Evolutionary conservation across 257 asterid species (phyloP), one percentile per base, ranked within the genome.

Genomic region (Lavandula angustifolia): DNA sequence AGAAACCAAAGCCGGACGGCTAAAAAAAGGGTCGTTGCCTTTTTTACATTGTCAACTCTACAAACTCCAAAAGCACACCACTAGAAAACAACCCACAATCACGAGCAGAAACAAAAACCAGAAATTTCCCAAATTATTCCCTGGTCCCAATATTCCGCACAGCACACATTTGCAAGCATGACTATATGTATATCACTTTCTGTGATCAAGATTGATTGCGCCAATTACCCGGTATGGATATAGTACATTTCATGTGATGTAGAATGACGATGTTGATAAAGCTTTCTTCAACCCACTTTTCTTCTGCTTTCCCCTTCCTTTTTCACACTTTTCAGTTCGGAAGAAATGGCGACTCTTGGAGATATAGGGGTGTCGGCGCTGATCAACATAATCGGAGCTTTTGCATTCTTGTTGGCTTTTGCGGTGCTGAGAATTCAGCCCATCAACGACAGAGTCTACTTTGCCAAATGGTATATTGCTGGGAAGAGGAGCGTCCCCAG

Each of bases 391-490:
- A 54, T 94, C 42, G 56, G 82, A 54, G 85, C 95, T 9, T 86
- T 87, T 61, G 84, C 95, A 4, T 90, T 94, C 85, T 81, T 94
- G 81, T 61, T 90, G 43, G 98, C 98, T 62, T 94, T 94, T 77
- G 99, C 99, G 0, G 17, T 94, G 72, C 85, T 94, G 32, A 84
- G 99, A 64, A 77, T 90, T 73, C 99, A 94, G 83, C 99, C 99
- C 13, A 72, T 94, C 64, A 94, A 94, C 70, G 97, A 94, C 70
- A 83, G 98, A 66, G 86, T 94, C 82, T 94, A 94, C 71, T 94
- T 94, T 58, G 85, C 99, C 27, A 94, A 94, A 71, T 94, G 96
- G 99, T 94, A 94, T 84, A 81, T 86, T 76, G 71, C 12, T 60
- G 95, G 95, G 59, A 87, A 82, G 79, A 83, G 98, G 77, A 86